Percentiles rank a stretch among this genome's conserved stretches.
Evolutionary conservation across 2,329 filamentous ascomycete genomes (phyloP).

Genomic region (Botrytis cinerea): DNA sequence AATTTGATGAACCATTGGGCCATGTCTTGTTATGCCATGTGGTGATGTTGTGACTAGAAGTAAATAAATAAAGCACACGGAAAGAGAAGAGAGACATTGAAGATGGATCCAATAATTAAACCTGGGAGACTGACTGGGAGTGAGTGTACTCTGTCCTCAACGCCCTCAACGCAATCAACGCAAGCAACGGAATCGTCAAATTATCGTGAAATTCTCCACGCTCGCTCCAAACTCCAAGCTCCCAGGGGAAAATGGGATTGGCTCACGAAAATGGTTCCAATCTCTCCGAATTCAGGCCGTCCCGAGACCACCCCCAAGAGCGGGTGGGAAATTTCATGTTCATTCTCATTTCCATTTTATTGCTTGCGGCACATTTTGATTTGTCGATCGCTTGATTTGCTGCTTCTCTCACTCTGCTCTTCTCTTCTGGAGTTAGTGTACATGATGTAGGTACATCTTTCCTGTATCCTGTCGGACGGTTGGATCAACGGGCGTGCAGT

Average conservation of each 20-base stretch:
- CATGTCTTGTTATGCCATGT: not conserved
- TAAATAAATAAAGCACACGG: not conserved
- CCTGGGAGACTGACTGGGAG: too few species aligned
- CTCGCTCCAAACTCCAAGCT: too few species aligned
- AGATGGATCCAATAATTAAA: conserved; percentile 5
- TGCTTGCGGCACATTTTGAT: not conserved
- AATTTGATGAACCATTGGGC: not conserved
- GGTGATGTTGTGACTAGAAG: not conserved
- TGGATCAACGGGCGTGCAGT: conserved; percentile 12
- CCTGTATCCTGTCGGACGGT: not conserved
- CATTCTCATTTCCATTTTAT: not conserved
- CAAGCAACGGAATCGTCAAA: not conserved
- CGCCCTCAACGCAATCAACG: too few species aligned
- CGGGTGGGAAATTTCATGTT: conserved; percentile 5
- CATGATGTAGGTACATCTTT: conserved; percentile 8
- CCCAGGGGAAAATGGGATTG: too few species aligned
- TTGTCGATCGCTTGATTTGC: not conserved
- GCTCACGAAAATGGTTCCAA: not conserved
- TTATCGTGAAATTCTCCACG: not conserved
- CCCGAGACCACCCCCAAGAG: not conserved
- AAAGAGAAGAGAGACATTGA: not conserved
- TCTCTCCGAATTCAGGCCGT: conserved; percentile 16
- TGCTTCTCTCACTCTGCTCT: not conserved
- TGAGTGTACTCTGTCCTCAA: too few species aligned
- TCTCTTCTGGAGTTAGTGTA: not conserved